phyloP scores from a whole-genome alignment of 1,284 basidiomycete species.

The Melampsora americana region DNA sequence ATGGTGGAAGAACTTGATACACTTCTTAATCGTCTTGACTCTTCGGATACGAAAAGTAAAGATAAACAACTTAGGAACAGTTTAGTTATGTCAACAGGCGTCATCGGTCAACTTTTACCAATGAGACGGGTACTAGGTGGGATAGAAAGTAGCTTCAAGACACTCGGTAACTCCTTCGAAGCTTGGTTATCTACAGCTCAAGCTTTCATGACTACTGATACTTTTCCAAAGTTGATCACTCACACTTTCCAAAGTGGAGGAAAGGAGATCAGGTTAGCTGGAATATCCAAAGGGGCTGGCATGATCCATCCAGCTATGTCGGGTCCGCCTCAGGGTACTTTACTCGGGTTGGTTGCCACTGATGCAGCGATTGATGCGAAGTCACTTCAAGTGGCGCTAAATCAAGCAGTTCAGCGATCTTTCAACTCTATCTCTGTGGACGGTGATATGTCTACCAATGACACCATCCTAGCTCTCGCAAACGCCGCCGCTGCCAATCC shows the following conservation, averaged over 20 bases:
- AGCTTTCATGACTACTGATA: conserved; percentile 99
- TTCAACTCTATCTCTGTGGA: conserved; percentile 98
- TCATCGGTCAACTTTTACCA: conserved; percentile 90
- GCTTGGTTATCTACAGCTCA: conserved; percentile 81
- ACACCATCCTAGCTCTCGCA: conserved; percentile 84
- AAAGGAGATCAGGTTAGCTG: conserved; percentile 71
- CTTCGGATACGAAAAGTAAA: conserved; percentile 54
- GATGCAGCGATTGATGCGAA: conserved; percentile 79
- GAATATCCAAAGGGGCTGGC: conserved; percentile 97
- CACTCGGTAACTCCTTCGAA: conserved; percentile 56
- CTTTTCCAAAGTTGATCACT: conserved; percentile 91
- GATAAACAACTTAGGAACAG: conserved; percentile 58
- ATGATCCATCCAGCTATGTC: conserved; percentile 97
- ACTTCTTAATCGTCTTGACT: conserved; percentile 59
- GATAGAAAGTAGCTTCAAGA: conserved; percentile 57
- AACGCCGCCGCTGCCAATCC: conserved; percentile 73
- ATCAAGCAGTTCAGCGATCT: conserved; percentile 82
- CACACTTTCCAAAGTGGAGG: conserved; percentile 70
- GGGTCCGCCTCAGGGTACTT: conserved; percentile 81
- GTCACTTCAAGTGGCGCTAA: conserved; percentile 79
- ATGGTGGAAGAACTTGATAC: conserved; percentile 74
- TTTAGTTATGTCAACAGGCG: conserved; percentile 94
- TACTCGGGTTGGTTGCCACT: conserved; percentile 85
- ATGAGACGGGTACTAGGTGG: conserved; percentile 73
- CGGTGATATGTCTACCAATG: conserved; percentile 98